Evolutionary conservation across 345 rosid genomes (phyloP), one percentile per base, ranked within the genome.

Genomic region (Eucalyptus albens): DNA sequence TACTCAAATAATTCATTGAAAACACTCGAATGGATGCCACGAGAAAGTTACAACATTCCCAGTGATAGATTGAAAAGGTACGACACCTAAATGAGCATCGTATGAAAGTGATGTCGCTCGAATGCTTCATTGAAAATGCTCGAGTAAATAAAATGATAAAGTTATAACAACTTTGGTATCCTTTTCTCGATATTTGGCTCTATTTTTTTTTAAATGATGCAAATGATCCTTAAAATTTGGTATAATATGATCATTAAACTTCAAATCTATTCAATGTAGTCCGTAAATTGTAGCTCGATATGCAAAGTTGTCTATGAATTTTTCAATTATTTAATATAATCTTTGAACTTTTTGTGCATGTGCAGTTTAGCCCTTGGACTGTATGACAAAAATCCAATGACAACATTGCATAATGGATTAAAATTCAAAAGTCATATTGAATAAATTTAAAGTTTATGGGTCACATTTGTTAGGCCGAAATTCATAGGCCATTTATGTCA

Each of bases 291-390:
- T 24, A 56, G 0, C 6, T 1, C 0, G 2, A 0, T 56, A 1
- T 24, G 1, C 13, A 56, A 56, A 22, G 6, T 56, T 2, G 0
- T 22, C 6, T 1, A 0, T 24, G 0, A 56, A 22, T 1, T 56
- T 56, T 56, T 56, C 1, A 1, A 21, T 56, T 56, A 1, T 56
- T 56, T 9, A 22, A 56, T 10, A 56, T 56, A 0, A 56, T 56
- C 1, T 56, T 1, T 24, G 0, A 56, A 22, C 0, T 24, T 56
- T 56, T 24, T 1, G 1, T 9, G 1, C 6, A 4, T 56, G 1
- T 9, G 0, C 0, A 1, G 5, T 19, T 53, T 53, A 53, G 2
- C 2, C 0, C 0, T 53, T 0, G 0, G 0, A 53, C 0, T 1
- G 0, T 24, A 24, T 56, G 0, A 55, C 11, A 55, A 56, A 21